These are phyloP conservation scores for Anthracocystis panici-leucophaei DNA, from an alignment of 1,284 basidiomycete genomes.

Conservation along the genomic window DNA sequence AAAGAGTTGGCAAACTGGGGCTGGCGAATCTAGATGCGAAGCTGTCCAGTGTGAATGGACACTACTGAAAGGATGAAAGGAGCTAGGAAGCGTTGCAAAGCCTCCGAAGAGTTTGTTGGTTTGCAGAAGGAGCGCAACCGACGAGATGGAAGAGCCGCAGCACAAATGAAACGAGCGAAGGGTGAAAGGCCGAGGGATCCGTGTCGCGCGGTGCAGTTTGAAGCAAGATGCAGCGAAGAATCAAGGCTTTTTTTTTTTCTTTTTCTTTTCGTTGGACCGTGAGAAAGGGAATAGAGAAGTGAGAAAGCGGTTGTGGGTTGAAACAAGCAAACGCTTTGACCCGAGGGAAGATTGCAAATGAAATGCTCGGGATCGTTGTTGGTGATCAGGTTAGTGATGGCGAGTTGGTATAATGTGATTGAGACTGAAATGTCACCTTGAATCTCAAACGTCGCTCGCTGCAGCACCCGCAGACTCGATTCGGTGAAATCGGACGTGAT, in stretches of 20 bases:
- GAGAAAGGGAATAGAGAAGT: background rate
- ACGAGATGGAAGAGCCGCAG: constrained; percentile 1
- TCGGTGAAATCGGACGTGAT: background rate
- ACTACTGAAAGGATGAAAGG: background rate
- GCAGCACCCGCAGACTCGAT: background rate
- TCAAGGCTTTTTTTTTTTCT: background rate
- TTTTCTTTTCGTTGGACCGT: background rate
- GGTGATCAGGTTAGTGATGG: background rate
- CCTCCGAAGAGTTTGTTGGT: background rate
- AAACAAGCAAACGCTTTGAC: background rate
- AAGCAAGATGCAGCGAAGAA: background rate
- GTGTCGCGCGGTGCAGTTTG: constrained; percentile 1
- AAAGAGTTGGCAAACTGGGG: background rate
- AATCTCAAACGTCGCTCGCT: background rate
- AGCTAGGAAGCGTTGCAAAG: background rate
- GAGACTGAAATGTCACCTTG: too few species aligned
- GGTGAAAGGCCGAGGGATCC: background rate
- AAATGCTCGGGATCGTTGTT: background rate
- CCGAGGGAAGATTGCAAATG: background rate
- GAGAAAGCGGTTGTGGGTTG: constrained; percentile 1
- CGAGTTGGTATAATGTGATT: too few species aligned
- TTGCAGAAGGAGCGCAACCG: background rate
- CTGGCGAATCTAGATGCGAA: background rate
- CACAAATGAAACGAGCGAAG: background rate
- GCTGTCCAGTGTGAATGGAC: background rate